A percentile compares a stretch with the other conserved stretches of the same genome.
These are phyloP conservation scores for Sphagnum fallax DNA, from an alignment of 228 moss, liverwort and hornwort genomes.

Conservation along the genomic window DNA sequence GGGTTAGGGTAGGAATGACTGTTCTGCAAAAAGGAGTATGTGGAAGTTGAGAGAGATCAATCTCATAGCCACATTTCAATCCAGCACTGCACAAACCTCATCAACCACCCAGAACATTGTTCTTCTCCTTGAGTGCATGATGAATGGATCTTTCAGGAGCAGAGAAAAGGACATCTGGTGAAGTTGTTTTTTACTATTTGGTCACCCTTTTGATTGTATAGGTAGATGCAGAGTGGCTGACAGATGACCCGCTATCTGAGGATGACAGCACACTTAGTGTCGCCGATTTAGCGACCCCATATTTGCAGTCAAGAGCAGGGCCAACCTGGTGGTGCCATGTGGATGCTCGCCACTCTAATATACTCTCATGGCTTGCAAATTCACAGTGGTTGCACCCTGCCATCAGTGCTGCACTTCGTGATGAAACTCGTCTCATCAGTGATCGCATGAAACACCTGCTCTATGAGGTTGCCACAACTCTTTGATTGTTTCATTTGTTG, in stretches of 20 bases:
- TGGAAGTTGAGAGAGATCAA: background rate
- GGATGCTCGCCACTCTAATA: conserved; percentile 55
- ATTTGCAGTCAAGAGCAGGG: conserved; percentile 71
- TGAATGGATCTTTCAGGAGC: too few relatives aligned
- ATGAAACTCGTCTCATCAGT: conserved; percentile 90
- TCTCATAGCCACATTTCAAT: background rate
- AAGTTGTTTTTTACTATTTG: too few relatives aligned
- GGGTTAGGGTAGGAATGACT: background rate
- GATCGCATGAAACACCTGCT: conserved; percentile 94
- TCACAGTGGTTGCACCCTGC: conserved; percentile 88
- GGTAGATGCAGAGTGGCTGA: conserved; percentile 46
- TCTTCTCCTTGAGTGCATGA: background rate
- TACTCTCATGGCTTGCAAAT: conserved; percentile 41
- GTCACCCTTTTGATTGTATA: background rate
- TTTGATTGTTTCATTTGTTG: background rate
- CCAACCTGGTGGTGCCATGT: conserved; percentile 98
- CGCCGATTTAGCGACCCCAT: conserved; percentile 79
- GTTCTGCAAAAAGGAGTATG: background rate
- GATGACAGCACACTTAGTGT: conserved; percentile 47
- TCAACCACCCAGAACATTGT: background rate
- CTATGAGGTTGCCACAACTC: conserved; percentile 49
- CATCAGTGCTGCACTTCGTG: conserved; percentile 70
- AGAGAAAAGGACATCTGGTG: too few relatives aligned
- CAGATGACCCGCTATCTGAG: conserved; percentile 38
- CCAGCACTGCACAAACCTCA: background rate